phyloP scores from a whole-genome alignment of 345 rosid species.

The Geranium brycei region DNA sequence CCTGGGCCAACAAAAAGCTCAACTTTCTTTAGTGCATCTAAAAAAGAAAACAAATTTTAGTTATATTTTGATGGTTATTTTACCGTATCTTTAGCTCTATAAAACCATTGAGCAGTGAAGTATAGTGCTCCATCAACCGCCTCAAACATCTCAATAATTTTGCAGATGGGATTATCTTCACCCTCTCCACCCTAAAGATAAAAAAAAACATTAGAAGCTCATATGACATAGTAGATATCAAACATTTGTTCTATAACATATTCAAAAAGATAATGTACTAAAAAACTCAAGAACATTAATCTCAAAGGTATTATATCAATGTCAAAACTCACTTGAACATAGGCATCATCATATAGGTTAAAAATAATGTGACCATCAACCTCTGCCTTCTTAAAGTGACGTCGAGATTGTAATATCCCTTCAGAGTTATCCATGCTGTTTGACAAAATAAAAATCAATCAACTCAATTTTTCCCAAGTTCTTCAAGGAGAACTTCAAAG shows the following conservation, averaged over 20 bases:
- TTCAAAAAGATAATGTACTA: neutral
- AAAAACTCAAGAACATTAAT: too few relatives aligned
- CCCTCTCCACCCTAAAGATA: constrained; percentile 36
- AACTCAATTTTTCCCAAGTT: too few relatives aligned
- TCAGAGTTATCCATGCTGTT: constrained; percentile 20
- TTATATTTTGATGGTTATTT: constrained; percentile 7
- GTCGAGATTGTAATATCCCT: constrained; percentile 26
- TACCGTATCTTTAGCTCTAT: constrained; percentile 65
- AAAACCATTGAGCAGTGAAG: constrained; percentile 69
- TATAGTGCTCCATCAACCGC: constrained; percentile 24
- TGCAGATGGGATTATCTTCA: constrained; percentile 31
- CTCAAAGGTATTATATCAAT: too few relatives aligned
- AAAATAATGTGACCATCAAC: constrained; percentile 32
- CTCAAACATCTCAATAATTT: constrained; percentile 55
- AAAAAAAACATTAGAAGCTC: neutral
- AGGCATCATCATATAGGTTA: constrained; percentile 46
- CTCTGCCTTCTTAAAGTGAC: constrained; percentile 30
- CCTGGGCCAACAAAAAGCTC: constrained; percentile 20
- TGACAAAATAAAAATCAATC: neutral
- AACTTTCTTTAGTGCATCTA: neutral
- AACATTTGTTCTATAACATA: neutral
- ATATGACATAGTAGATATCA: neutral
- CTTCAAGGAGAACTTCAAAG: too few relatives aligned
- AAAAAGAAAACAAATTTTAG: neutral
- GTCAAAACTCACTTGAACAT: constrained; percentile 34